These are phyloP conservation scores for Chlamydomonas schloesseri DNA, from an alignment of 139 green algal genomes.

Conservation along the genomic window DNA sequence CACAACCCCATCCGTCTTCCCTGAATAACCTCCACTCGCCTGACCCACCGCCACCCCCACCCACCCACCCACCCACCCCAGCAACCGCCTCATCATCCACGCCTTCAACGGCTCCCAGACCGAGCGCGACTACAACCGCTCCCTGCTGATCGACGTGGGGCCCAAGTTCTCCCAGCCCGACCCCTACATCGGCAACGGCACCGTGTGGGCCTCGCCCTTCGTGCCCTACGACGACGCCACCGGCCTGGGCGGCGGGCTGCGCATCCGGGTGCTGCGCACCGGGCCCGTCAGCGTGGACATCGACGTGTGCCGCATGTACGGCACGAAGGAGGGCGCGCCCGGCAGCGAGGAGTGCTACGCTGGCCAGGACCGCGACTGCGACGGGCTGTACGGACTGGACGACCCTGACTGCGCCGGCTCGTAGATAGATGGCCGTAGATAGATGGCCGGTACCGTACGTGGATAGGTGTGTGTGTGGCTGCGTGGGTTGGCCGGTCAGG, in stretches of 20 bases:
- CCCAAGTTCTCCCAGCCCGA: not conserved
- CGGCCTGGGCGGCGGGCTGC: conserved; percentile 10
- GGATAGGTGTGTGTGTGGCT: too few relatives aligned
- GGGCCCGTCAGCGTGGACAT: not conserved
- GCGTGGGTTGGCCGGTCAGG: too few relatives aligned
- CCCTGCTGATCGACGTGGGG: not conserved
- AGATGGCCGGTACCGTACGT: too few relatives aligned
- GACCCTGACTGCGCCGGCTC: not conserved
- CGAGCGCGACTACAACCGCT: conserved; percentile 7
- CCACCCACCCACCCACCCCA: too few relatives aligned
- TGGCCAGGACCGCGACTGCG: not conserved
- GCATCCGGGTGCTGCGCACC: not conserved
- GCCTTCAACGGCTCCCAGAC: not conserved
- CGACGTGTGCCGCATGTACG: conserved; percentile 28
- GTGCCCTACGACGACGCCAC: conserved; percentile 4
- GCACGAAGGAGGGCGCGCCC: not conserved
- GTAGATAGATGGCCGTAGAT: too few relatives aligned
- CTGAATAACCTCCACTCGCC: too few relatives aligned
- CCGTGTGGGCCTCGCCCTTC: not conserved
- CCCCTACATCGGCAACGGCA: not conserved
- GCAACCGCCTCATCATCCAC: conserved; percentile 10
- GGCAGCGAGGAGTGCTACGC: conserved; percentile 12
- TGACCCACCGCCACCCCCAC: too few relatives aligned
- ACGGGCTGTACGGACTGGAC: not conserved
- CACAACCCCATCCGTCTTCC: too few relatives aligned